A percentile compares a stretch with the other conserved stretches of the same genome.
These are phyloP conservation scores for Pilobolus umbonatus DNA, from an alignment of 192 early-diverging fungal species.

Conservation along the genomic window DNA sequence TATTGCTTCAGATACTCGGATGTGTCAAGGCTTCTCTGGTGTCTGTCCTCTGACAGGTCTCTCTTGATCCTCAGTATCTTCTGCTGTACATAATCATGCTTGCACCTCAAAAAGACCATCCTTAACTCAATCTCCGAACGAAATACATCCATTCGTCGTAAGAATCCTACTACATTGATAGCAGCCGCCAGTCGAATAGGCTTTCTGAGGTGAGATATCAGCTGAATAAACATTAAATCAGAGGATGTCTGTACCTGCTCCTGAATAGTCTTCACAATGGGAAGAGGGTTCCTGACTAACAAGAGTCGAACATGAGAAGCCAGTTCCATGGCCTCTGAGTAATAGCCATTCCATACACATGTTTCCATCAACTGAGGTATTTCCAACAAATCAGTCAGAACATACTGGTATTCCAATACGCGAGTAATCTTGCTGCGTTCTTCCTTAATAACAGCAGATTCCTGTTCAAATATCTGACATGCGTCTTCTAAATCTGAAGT, in stretches of 20 bases:
- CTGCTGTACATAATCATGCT: slow-evolving; percentile 54
- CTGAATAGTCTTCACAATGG: slow-evolving; percentile 55
- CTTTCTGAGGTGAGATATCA: slow-evolving; percentile 60
- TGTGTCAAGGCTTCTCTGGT: slow-evolving; percentile 29
- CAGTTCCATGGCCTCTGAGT: slow-evolving; percentile 82
- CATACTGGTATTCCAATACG: slow-evolving; percentile 49
- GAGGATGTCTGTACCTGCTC: slow-evolving; percentile 54
- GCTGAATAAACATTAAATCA: slow-evolving; percentile 67
- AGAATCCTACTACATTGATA: slow-evolving; percentile 73
- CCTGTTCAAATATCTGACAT: slow-evolving; percentile 37
- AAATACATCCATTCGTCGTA: slow-evolving; percentile 67
- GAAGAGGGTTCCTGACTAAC: slow-evolving; percentile 47
- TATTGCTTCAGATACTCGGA: slow-evolving; percentile 70
- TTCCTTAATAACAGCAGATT: slow-evolving; percentile 16
- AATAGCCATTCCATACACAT: slow-evolving; percentile 74
- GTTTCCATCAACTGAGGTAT: slow-evolving; percentile 80
- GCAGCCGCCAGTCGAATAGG: slow-evolving; percentile 72
- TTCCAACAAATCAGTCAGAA: slow-evolving; percentile 66
- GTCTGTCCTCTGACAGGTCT: background rate
- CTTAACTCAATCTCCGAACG: slow-evolving; percentile 59
- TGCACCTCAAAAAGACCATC: slow-evolving; percentile 68
- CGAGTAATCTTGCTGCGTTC: slow-evolving; percentile 37
- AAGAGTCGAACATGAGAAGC: slow-evolving; percentile 60
- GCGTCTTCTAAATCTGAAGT: slow-evolving; percentile 48
- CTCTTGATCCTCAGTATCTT: slow-evolving; percentile 45